Base-by-base conservation (phyloP, 2,329 filamentous ascomycete genomes). In the Drechslerella coelobrocha region DNA sequence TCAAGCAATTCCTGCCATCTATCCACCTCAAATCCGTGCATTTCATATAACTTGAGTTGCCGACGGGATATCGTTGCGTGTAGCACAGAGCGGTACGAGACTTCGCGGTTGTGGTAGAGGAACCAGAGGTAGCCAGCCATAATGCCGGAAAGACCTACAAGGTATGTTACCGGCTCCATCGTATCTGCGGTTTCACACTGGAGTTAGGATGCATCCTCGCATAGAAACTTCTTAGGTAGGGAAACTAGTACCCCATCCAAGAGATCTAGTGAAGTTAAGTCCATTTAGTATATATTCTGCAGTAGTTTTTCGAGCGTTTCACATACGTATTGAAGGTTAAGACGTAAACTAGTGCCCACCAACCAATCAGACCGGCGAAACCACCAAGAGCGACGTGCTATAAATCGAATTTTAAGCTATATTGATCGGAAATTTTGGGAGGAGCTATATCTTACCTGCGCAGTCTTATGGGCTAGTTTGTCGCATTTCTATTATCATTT, bases 111-210 rank as follows among this genome's bases (percentile, higher is more conserved):
- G 81, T 96, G 90, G 79, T 92, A 96, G 10, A 96, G 81, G 78
- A 97, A 96, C 91, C 91, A 97, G 59, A 96, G 82, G 76, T 97
- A 97, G 74, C 91, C 92, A 6, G 88, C 88, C 81, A 96, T 95
- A 76, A 96, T 86, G 10, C 89, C 92, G 0, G 88, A 86, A 73
- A 97, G 82, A n/a, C 91, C 90, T 1, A 90, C 91, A 14, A 96
- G 85, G 77, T 96, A 96, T 31, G 91, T 96, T 1, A 96, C 86
- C 0, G 91, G 92, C 79, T 96, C 92, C 82, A 96, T 92, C 5
- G 91, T 85, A 75, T 96, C 91, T 92, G 92, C 96, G 3, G n/a
- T 23, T 10, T 1, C 5, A 9, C 6, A 19, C 39, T 60, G 92
- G 92, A 74, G 34, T 37, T 47, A 8, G 4, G 1, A 45, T 43